Conservation (phyloP, 1,284 basidiomycete genomes). For the Ganoderma resinaceum region DNA sequence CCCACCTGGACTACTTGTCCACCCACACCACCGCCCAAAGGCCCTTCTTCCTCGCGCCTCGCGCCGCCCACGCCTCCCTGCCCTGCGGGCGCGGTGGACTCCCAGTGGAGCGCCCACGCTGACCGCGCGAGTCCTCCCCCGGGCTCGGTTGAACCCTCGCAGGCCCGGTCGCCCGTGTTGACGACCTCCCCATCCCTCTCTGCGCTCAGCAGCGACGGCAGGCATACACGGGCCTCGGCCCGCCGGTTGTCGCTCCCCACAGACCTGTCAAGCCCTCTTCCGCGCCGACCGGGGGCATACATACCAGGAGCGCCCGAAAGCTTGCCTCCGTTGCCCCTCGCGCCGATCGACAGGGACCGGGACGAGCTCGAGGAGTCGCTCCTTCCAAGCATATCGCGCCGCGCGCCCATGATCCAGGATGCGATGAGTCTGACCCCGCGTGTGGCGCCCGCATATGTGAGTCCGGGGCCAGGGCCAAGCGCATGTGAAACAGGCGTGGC, state of each 20-base stretch:
- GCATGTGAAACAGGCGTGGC: constrained; percentile 20
- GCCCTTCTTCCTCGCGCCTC: constrained; percentile 49
- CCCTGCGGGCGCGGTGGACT: constrained; percentile 42
- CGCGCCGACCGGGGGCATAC: constrained; percentile 16
- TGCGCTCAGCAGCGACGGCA: constrained; percentile 14
- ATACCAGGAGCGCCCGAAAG: constrained; percentile 19
- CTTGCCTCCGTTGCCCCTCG: constrained; percentile 23
- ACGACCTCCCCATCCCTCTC: constrained; percentile 24
- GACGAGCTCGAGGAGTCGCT: constrained; percentile 19
- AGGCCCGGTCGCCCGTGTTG: constrained; percentile 26
- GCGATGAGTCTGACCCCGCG: background rate
- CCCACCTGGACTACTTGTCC: constrained; percentile 62
- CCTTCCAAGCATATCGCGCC: constrained; percentile 34
- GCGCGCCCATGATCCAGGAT: constrained; percentile 7
- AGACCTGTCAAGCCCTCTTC: constrained; percentile 30
- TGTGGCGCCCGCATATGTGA: background rate
- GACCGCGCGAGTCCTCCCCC: constrained; percentile 18
- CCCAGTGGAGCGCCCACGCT: constrained; percentile 20
- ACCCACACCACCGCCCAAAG: constrained; percentile 57
- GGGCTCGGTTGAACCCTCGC: constrained; percentile 26
- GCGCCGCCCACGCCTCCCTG: constrained; percentile 58
- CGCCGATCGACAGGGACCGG: constrained; percentile 2
- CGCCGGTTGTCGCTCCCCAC: constrained; percentile 32
- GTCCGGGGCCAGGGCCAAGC: background rate
- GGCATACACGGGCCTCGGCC: background rate